Percentiles rank a stretch among this genome's conserved stretches.
Conservation (phyloP, 768 basidiomycete genomes). For the Naganishia vaughanmartiniae region DNA sequence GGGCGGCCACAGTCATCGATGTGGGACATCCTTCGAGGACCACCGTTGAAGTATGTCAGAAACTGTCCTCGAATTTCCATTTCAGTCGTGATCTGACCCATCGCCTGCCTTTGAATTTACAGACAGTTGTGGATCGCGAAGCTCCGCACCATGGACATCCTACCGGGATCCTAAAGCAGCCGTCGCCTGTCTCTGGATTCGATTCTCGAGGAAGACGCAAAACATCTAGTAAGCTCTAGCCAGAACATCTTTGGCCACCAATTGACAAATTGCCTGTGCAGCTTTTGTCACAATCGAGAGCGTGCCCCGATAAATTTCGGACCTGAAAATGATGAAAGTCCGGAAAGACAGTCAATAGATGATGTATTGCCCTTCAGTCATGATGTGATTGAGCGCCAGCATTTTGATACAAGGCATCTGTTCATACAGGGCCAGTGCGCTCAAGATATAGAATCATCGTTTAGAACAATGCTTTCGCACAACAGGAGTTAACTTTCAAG, state of each 20-base stretch:
- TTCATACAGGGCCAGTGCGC: too few relatives aligned
- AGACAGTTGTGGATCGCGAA: conserved; percentile 29
- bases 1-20: conserved; percentile 37
- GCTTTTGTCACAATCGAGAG: conserved; percentile 26
- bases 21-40: conserved; percentile 18
- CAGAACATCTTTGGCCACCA: not conserved
- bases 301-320: conserved; percentile 10
- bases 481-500: too few relatives aligned
- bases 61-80: not conserved
- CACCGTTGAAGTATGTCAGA: conserved; percentile 29
- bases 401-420: too few relatives aligned
- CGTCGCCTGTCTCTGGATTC: not conserved
- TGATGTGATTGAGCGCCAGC: too few relatives aligned
- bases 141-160: not conserved
- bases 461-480: too few relatives aligned
- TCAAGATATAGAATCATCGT: too few relatives aligned
- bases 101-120: not conserved
- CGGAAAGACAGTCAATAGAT: not conserved
- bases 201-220: conserved; percentile 13
- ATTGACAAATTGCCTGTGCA: not conserved
- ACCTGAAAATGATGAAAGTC: not conserved
- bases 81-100: not conserved
- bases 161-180: conserved; percentile 20
- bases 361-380: too few relatives aligned
- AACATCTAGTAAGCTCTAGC: conserved; percentile 26